Percentiles rank a stretch among this genome's conserved stretches.
Conservation (phyloP, 805 yeast genomes). For the Tetrapisispora taiwanensis region DNA sequence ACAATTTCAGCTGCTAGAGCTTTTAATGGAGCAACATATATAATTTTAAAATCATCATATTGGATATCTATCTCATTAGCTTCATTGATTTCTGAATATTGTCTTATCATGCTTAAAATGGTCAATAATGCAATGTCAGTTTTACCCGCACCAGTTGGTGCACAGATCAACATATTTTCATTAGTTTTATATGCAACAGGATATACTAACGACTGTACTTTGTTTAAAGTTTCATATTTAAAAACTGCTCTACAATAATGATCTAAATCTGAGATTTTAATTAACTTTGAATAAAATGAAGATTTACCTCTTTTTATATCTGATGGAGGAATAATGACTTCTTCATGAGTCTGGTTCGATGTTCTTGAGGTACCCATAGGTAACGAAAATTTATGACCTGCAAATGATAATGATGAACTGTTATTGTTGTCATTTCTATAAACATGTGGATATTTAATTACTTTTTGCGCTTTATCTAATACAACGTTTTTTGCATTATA, state of each 20-base stretch:
- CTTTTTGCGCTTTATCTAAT: conserved; percentile 37
- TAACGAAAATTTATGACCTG: conserved; percentile 69
- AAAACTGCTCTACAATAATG: conserved; percentile 76
- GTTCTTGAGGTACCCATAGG: conserved; percentile 74
- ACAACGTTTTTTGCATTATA: conserved; percentile 39
- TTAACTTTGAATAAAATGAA: conserved; percentile 35
- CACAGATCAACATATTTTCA: conserved; percentile 92
- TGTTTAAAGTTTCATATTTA: conserved; percentile 65
- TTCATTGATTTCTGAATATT: conserved; percentile 47
- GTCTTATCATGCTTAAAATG: conserved; percentile 68
- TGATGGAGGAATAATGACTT: conserved; percentile 73
- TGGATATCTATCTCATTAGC: conserved; percentile 52
- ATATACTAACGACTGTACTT: conserved; percentile 82
- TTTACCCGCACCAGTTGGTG: conserved; percentile 97
- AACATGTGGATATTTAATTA: conserved; percentile 74
- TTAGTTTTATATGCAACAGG: conserved; percentile 89
- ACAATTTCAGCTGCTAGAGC: conserved; percentile 96
- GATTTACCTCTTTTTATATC: conserved; percentile 39
- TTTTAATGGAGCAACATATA: conserved; percentile 87
- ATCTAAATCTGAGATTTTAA: conserved; percentile 58
- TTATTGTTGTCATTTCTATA: conserved; percentile 61
- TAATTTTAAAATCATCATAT: conserved; percentile 77
- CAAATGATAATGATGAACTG: conserved; percentile 46
- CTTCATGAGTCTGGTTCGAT: conserved; percentile 58
- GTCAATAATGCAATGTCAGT: conserved; percentile 85